Conservation (phyloP, 1,139 yeast species). For the Eremothecium gossypii region DNA sequence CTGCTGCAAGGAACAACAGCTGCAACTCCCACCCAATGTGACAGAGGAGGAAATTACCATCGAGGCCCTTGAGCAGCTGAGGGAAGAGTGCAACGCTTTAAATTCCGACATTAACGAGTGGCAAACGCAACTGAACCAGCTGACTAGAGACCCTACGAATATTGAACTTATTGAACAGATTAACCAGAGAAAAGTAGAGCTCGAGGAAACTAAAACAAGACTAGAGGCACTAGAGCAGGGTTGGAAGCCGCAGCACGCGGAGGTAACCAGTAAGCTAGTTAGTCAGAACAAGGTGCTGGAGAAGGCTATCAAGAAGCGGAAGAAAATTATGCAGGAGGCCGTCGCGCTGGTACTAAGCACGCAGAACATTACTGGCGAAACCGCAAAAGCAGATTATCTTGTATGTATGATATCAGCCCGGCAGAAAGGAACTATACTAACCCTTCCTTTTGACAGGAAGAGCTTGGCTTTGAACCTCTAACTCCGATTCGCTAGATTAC, state of each 20-base stretch:
- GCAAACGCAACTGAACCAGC: slow-evolving; percentile 9
- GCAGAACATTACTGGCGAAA: not conserved
- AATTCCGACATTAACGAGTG: slow-evolving; percentile 14
- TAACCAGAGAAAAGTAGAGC: slow-evolving; percentile 6
- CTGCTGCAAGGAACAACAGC: slow-evolving; percentile 27
- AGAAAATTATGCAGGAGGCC: slow-evolving; percentile 8
- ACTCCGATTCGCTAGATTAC: slow-evolving; percentile 10
- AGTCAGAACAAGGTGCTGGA: slow-evolving; percentile 8
- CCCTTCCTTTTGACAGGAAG: slow-evolving; percentile 11
- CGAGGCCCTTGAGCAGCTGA: slow-evolving; percentile 15
- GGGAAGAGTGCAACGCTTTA: slow-evolving; percentile 16
- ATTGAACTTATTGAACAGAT: slow-evolving; percentile 11
- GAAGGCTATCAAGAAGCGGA: slow-evolving; percentile 13
- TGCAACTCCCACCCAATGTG: slow-evolving; percentile 10
- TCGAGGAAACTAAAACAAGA: slow-evolving; percentile 7
- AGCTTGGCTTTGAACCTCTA: slow-evolving; percentile 15
- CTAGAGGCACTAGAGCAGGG: slow-evolving; percentile 10
- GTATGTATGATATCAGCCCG: slow-evolving; percentile 11
- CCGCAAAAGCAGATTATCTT: slow-evolving; percentile 18
- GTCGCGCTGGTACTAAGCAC: not conserved
- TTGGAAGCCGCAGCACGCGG: slow-evolving; percentile 15
- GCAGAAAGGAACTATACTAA: slow-evolving; percentile 4
- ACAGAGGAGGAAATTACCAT: slow-evolving; percentile 11
- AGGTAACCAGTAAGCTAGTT: slow-evolving; percentile 7
- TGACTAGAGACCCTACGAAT: slow-evolving; percentile 16